These are phyloP conservation scores for Diaporthe citrichinensis DNA, from an alignment of 2,329 filamentous ascomycete species.

Conservation along the genomic window DNA sequence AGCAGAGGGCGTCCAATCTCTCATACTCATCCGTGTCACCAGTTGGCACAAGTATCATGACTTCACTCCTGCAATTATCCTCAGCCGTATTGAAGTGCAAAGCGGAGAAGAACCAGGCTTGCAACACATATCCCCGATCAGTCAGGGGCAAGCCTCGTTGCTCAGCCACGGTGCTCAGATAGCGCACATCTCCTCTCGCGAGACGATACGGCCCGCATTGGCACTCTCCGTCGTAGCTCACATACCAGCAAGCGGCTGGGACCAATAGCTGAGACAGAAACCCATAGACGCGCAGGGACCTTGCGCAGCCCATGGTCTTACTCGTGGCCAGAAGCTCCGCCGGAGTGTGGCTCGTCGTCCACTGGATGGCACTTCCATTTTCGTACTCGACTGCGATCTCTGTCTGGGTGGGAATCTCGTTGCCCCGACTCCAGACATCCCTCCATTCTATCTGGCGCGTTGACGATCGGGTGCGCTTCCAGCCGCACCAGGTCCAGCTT, in stretches of 20 bases:
- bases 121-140: conserved; percentile 5
- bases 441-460: conserved; percentile 32
- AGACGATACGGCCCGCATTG: conserved; percentile 33
- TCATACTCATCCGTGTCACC: neutral
- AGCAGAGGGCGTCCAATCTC: conserved; percentile 16
- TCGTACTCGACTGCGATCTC: conserved; percentile 16
- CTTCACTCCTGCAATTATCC: conserved; percentile 23
- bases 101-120: conserved; percentile 32
- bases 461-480: conserved; percentile 16
- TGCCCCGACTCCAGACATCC: conserved; percentile 7
- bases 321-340: neutral
- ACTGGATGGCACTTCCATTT: neutral
- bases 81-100: conserved; percentile 12
- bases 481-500: conserved; percentile 35
- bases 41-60: conserved; percentile 24
- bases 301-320: neutral
- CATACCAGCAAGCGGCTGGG: conserved; percentile 29
- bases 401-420: conserved; percentile 26
- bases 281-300: neutral
- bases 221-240: conserved; percentile 26
- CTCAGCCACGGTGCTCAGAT: conserved; percentile 24
- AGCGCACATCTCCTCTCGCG: conserved; percentile 19
- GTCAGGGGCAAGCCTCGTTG: conserved; percentile 22
- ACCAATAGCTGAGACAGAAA: conserved; percentile 15
- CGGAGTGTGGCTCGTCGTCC: neutral